A percentile compares a stretch with the other conserved stretches of the same genome.
These are phyloP conservation scores for Pseudozyma pruni DNA, from an alignment of 1,284 basidiomycete genomes.

Conservation along the genomic window DNA sequence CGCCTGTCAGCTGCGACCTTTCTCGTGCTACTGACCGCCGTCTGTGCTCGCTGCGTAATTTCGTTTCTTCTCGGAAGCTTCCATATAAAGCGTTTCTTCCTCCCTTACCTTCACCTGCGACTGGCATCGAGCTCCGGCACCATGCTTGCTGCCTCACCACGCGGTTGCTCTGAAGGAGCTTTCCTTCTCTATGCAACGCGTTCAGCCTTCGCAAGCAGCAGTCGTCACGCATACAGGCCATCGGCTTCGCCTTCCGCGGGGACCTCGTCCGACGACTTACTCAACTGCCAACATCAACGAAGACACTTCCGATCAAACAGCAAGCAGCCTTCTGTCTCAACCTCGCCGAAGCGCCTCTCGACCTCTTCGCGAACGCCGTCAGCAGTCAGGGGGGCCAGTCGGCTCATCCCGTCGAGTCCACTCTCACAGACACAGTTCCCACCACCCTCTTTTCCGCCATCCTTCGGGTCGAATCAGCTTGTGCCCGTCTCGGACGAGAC, in stretches of 20 bases:
- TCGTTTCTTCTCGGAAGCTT: too few relatives aligned
- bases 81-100: too few relatives aligned
- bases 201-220: not conserved
- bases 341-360: not conserved
- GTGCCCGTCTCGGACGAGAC: constrained; percentile 44
- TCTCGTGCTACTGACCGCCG: too few relatives aligned
- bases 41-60: too few relatives aligned
- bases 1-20: too few relatives aligned
- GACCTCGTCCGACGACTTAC: not conserved
- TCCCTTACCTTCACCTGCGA: too few relatives aligned
- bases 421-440: constrained; percentile 24
- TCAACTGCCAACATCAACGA: not conserved
- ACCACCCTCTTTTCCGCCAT: constrained; percentile 46
- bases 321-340: not conserved
- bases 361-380: constrained; percentile 7
- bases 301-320: not conserved
- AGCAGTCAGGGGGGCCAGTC: constrained; percentile 3
- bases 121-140: too few relatives aligned
- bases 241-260: too few relatives aligned
- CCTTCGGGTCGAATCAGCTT: constrained; percentile 59
- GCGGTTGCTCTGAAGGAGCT: too few relatives aligned
- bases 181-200: not conserved
- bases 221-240: not conserved
- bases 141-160: too few relatives aligned
- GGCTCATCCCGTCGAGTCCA: constrained; percentile 20